Evolutionary conservation across 1,284 basidiomycete genomes (phyloP).

Genomic region (Cutaneotrichosporon dermatis): DNA sequence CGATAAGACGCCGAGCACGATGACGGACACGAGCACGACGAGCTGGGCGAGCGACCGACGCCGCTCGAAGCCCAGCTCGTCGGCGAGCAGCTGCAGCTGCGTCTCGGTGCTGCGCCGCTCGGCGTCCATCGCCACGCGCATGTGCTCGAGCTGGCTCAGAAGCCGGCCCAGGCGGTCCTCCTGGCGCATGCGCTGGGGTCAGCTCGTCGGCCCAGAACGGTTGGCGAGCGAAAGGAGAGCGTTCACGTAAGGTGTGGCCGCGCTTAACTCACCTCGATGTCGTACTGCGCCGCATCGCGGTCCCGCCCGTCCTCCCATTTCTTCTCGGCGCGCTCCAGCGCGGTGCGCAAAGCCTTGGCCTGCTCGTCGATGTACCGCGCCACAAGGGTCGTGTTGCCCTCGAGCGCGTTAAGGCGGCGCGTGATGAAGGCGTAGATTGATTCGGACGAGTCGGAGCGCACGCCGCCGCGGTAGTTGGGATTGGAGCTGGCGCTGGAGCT

Average conservation of each 20-base stretch:
- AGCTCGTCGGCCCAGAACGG: background rate
- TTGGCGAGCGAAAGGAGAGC: background rate
- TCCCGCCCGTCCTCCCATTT: constrained; percentile 41
- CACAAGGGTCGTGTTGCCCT: constrained; percentile 82
- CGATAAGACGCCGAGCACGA: constrained; percentile 33
- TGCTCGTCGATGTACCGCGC: constrained; percentile 89
- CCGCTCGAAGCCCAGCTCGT: constrained; percentile 43
- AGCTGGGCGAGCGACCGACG: constrained; percentile 42
- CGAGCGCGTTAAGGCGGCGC: constrained; percentile 80
- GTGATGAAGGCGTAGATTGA: constrained; percentile 96
- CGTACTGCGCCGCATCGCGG: constrained; percentile 25
- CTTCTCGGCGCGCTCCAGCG: constrained; percentile 65
- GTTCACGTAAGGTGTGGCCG: background rate
- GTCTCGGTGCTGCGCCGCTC: constrained; percentile 32
- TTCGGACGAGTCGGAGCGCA: constrained; percentile 62
- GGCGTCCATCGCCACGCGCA: constrained; percentile 30
- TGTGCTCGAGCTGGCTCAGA: constrained; percentile 38
- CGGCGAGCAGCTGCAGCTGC: constrained; percentile 33
- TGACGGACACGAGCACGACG: constrained; percentile 35
- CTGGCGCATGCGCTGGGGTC: constrained; percentile 15
- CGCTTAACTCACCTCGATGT: background rate
- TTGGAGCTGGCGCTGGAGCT: background rate
- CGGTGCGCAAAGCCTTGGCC: constrained; percentile 67
- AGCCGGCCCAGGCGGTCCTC: constrained; percentile 41
- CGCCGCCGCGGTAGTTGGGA: background rate